Conservation (phyloP, 129 eudicot species). For the Lactuca saligna region DNA sequence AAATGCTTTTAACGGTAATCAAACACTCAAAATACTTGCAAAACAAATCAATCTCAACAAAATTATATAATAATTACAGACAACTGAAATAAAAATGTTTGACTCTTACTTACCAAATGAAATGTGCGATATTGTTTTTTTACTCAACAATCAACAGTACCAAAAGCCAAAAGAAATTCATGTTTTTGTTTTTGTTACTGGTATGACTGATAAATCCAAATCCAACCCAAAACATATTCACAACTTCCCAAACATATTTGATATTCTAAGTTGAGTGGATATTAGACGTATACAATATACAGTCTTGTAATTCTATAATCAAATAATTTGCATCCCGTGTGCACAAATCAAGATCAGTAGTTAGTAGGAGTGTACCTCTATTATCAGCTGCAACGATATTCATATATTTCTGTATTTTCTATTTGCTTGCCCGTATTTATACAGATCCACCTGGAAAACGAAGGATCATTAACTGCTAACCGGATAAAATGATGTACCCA, state of each 20-base stretch:
- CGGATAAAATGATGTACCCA: not conserved
- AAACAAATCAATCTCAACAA: no score
- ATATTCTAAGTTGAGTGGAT: conserved; percentile 3
- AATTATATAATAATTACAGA: not conserved
- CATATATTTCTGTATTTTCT: not conserved
- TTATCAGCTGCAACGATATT: conserved; percentile 26
- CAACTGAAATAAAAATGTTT: not conserved
- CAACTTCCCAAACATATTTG: no score
- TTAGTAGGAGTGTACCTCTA: conserved; percentile 29
- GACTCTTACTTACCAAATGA: not conserved
- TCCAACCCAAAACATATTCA: not conserved
- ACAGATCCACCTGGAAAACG: conserved; percentile 30
- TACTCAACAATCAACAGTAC: not conserved
- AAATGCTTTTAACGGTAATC: no score
- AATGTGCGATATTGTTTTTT: no score
- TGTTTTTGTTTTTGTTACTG: not conserved
- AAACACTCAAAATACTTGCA: no score
- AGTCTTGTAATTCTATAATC: conserved; percentile 7
- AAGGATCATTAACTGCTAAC: not conserved
- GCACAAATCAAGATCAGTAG: conserved; percentile 29
- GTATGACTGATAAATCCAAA: no score
- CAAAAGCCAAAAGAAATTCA: not conserved
- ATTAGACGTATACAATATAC: conserved; percentile 28
- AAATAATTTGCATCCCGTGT: conserved; percentile 1
- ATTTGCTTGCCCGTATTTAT: conserved; percentile 18